Base-by-base conservation (phyloP, 2,329 filamentous ascomycete genomes). In the Botrytis deweyae region DNA sequence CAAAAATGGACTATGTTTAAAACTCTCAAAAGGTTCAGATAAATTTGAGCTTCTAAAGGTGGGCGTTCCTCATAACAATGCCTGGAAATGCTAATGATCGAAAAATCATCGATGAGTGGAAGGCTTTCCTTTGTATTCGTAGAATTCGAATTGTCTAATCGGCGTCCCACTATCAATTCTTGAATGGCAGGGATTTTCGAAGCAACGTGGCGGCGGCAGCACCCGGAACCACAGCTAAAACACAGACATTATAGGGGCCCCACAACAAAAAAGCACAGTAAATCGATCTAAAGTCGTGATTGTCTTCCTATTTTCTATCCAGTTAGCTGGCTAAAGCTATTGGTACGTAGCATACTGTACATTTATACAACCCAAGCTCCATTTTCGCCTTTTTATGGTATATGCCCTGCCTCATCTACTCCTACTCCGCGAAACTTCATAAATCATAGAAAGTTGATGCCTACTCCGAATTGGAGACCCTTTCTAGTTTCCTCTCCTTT, bases 401-500 rank as follows among this genome's bases (percentile, higher is more conserved):
- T 58, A 69, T 69, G 3, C 66, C 49, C 22, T 69, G 9, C 66
- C 36, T 33, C 29, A 22, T 55, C 46, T 67, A 67, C 65, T 55
- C 46, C 36, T 68, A 42, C 49, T 42, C 36, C 66, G n/a, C 66
- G 22, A 69, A 69, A 29, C n/a, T 58, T 40, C 36, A 65, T 58
- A 38, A 64, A 68, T 77, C 92, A 98, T 87, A 98, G 84, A 82
- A 99, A 98, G 84, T 93, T 97, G 81, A 99, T 94, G 68, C 96
- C 96, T 59, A 99, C 93, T n/a, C 96, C 96, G 79, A 99, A 91
- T 82, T 96, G 94, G 76, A 99, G 81, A 1, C 96, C 96, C 84
- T 99, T 99, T 72, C 95, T 89, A 25, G 90, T 91, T 78, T 96
- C 91, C 84, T 99, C 96, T 52, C 94, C 94, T 76, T 88, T 91